phyloP scores from a whole-genome alignment of 148 eudicot species.

The Oxyria digyna region DNA sequence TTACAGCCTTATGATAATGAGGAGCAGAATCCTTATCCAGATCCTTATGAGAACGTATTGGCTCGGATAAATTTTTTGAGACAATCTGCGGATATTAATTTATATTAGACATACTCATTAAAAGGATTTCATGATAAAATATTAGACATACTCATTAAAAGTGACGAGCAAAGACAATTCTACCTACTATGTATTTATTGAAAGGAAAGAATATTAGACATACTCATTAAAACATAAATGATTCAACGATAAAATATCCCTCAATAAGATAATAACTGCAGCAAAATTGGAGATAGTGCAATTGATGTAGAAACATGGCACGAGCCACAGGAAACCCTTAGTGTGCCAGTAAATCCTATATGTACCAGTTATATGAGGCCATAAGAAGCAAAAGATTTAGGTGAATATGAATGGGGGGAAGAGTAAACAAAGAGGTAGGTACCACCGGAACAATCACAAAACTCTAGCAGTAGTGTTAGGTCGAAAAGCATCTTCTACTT shows the following conservation, averaged over 20 bases:
- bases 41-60: conserved; percentile 95
- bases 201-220: neutral
- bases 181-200: neutral
- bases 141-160: neutral
- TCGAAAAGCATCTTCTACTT: neutral
- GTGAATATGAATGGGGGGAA: neutral
- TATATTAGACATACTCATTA: no score
- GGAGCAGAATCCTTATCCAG: conserved; percentile 94
- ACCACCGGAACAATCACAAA: neutral
- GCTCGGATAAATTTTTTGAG: conserved; percentile 73
- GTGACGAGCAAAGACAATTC: neutral
- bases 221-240: neutral
- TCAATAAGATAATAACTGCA: neutral
- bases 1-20: conserved; percentile 77
- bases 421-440: neutral
- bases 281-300: neutral
- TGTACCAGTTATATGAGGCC: neutral
- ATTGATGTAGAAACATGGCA: neutral
- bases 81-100: conserved; percentile 54
- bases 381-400: neutral
- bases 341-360: neutral
- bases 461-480: neutral
- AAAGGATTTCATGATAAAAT: no score
- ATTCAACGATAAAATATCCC: neutral
- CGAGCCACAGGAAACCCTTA: neutral